Percentiles rank a stretch among this genome's conserved stretches.
phyloP scores from a whole-genome alignment of 2,329 filamentous ascomycete genomes.

The Paraconiothyrium sp. region DNA sequence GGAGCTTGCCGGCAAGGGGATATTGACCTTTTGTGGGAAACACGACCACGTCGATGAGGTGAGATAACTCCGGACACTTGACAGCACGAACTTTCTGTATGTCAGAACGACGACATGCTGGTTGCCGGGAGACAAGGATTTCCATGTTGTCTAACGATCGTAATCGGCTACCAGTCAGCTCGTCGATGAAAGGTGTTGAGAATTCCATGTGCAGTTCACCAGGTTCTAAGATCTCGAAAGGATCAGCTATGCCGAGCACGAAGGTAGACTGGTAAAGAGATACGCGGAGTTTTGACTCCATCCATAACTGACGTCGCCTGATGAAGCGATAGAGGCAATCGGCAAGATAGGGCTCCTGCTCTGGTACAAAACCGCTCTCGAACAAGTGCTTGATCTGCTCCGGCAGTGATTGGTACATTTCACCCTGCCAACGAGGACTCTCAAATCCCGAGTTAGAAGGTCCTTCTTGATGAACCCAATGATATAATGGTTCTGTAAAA shows the following conservation, averaged over 20 bases:
- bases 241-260: conserved; percentile 75
- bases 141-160: conserved; percentile 66
- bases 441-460: conserved; percentile 29
- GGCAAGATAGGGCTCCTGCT: conserved; percentile 59
- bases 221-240: conserved; percentile 66
- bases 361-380: conserved; percentile 66
- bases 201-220: conserved; percentile 75
- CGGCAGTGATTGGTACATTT: conserved; percentile 30
- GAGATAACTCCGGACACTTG: conserved; percentile 67
- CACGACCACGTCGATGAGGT: conserved; percentile 80
- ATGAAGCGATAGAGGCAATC: conserved; percentile 60
- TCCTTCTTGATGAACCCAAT: conserved; percentile 50
- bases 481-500: conserved; percentile 63
- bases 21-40: conserved; percentile 72
- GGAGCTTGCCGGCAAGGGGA: conserved; percentile 74
- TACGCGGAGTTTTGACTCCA: conserved; percentile 68
- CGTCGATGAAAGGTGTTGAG: conserved; percentile 66
- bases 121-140: conserved; percentile 73
- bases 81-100: conserved; percentile 69
- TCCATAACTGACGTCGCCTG: conserved; percentile 61
- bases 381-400: conserved; percentile 45
- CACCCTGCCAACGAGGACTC: conserved; percentile 34
- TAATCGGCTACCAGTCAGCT: conserved; percentile 63
- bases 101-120: conserved; percentile 75
- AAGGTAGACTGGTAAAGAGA: conserved; percentile 69